A percentile compares a stretch with the other conserved stretches of the same genome.
Conservation (phyloP, 208 protist genomes). For the Entamoeba invadens region DNA sequence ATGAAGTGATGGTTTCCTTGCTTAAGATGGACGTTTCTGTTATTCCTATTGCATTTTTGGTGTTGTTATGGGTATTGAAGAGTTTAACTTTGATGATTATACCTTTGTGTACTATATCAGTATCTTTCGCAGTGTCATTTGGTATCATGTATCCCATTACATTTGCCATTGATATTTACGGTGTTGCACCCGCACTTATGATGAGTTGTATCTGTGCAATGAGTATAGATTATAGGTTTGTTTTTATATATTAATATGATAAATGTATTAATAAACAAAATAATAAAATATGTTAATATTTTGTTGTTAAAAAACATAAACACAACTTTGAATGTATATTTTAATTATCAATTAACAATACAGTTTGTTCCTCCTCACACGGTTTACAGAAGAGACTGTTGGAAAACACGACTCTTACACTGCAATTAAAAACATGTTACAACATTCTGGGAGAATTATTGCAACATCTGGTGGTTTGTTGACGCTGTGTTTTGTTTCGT, state of each 20-base stretch:
- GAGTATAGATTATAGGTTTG: slow-evolving; percentile 50
- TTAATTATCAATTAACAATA: no score
- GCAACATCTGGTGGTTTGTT: slow-evolving; percentile 41
- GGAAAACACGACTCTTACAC: neutral
- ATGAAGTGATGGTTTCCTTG: neutral
- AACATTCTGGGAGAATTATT: slow-evolving; percentile 35
- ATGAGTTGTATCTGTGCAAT: slow-evolving; percentile 33
- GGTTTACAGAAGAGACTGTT: slow-evolving; percentile 38
- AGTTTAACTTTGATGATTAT: neutral
- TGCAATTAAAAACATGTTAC: slow-evolving; percentile 27
- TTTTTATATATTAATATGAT: no score
- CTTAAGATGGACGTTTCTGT: neutral
- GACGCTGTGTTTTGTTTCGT: slow-evolving; percentile 35
- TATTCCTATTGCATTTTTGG: slow-evolving; percentile 13
- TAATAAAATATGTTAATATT: no score
- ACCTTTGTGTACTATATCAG: neutral
- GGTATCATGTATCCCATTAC: neutral
- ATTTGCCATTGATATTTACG: neutral
- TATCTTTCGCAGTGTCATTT: neutral
- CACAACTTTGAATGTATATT: no score
- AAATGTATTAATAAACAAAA: no score
- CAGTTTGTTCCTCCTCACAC: slow-evolving; percentile 47
- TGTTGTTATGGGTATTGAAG: neutral
- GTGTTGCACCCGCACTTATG: neutral
- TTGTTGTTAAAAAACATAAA: no score